Conservation (phyloP, 768 basidiomycete genomes). For the Xerocomellus chrysenteron region DNA sequence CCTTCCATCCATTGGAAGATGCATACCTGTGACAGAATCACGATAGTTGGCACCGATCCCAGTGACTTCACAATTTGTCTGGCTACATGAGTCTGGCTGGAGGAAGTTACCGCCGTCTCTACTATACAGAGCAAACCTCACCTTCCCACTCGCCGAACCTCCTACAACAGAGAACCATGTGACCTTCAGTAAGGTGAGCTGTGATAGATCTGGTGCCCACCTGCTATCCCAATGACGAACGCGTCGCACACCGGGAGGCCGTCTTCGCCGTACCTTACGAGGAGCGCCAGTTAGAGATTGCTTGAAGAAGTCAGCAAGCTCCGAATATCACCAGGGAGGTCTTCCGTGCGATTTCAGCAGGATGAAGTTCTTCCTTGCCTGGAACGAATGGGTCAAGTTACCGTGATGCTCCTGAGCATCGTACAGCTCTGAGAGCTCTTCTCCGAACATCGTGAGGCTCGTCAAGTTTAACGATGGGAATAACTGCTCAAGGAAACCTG, state of each 20-base stretch:
- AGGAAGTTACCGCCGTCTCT: conserved; percentile 1
- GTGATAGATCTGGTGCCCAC: conserved; percentile 39
- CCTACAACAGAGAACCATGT: conserved; percentile 40
- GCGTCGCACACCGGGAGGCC: conserved; percentile 69
- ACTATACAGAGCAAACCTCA: conserved; percentile 28
- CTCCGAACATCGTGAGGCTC: conserved; percentile 24
- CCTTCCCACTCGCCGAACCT: conserved; percentile 88
- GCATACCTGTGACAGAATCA: conserved; percentile 84
- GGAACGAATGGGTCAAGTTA: conserved; percentile 21
- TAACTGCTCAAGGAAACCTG: neutral
- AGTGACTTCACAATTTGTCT: conserved; percentile 75
- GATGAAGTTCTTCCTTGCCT: conserved; percentile 59
- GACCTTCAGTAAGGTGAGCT: neutral
- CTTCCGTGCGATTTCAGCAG: conserved; percentile 82
- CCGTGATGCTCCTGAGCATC: conserved; percentile 19
- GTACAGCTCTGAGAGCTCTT: conserved; percentile 24
- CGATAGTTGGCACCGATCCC: conserved; percentile 83
- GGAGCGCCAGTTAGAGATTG: conserved; percentile 13
- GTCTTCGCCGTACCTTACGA: conserved; percentile 71
- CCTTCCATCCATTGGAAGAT: neutral
- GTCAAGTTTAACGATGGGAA: conserved; percentile 1
- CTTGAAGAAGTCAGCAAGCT: conserved; percentile 1
- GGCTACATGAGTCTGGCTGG: conserved; percentile 75
- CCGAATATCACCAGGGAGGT: conserved; percentile 65
- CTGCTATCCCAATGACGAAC: conserved; percentile 83